phyloP scores from a whole-genome alignment of 2,329 filamentous ascomycete genomes.

The Colletotrichum sp. region DNA sequence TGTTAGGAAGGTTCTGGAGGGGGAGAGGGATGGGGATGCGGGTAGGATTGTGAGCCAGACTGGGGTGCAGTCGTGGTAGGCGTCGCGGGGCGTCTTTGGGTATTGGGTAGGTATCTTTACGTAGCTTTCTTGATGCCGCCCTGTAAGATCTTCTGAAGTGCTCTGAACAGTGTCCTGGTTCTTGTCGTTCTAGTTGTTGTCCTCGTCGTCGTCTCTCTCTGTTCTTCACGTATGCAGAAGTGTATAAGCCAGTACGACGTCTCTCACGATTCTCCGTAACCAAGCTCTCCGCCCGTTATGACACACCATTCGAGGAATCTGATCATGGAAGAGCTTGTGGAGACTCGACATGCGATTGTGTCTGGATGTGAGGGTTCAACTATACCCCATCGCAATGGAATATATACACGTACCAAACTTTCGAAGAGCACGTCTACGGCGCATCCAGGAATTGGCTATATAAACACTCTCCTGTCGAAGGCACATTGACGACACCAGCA shows the following conservation, averaged over 20 bases:
- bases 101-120: neutral
- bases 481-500: neutral
- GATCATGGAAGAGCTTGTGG: neutral
- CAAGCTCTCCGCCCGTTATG: neutral
- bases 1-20: conserved; percentile 43
- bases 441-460: neutral
- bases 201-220: neutral
- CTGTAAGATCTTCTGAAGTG: neutral
- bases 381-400: neutral
- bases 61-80: conserved; percentile 13
- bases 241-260: neutral
- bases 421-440: neutral
- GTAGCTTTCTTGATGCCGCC: neutral
- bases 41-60: conserved; percentile 36
- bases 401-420: neutral
- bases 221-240: neutral
- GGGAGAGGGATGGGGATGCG: conserved; percentile 41
- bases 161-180: neutral
- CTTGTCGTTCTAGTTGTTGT: too few species aligned
- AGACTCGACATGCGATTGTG: neutral
- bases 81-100: neutral
- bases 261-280: neutral
- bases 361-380: neutral
- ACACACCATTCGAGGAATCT: neutral
- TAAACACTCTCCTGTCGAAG: neutral